Evolutionary conservation across 495 filamentous ascomycete genomes (phyloP).

Genomic region (Evansstolkia leycettana): DNA sequence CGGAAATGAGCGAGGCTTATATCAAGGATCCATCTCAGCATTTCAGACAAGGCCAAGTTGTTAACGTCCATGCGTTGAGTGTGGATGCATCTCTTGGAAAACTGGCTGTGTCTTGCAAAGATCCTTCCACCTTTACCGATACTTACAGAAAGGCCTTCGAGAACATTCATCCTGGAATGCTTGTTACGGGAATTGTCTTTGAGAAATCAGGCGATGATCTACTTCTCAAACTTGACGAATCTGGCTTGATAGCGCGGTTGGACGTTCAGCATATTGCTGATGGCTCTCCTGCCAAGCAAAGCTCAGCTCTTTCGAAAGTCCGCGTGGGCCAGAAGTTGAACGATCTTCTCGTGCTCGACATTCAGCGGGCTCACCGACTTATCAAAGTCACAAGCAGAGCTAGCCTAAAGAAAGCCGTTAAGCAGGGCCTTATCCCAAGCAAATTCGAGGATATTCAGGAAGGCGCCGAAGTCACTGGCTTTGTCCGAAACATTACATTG

Average conservation of each 20-base stretch:
- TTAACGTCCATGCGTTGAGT: conserved; percentile 72
- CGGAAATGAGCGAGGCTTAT: conserved; percentile 95
- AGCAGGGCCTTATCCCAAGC: conserved; percentile 49
- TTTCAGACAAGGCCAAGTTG: conserved; percentile 79
- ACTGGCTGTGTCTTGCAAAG: conserved; percentile 87
- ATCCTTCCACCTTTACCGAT: conserved; percentile 61
- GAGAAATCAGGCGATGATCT: conserved; percentile 76
- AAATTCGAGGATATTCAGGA: conserved; percentile 58
- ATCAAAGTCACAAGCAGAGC: conserved; percentile 71
- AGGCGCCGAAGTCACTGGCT: conserved; percentile 61
- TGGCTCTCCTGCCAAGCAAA: conserved; percentile 61
- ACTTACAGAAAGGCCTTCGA: conserved; percentile 65
- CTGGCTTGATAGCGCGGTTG: conserved; percentile 61
- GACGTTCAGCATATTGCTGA: conserved; percentile 71
- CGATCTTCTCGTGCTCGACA: conserved; percentile 75
- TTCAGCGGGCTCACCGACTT: conserved; percentile 56
- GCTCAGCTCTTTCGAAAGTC: conserved; percentile 61
- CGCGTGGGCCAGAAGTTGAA: conserved; percentile 67
- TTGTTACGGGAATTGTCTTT: conserved; percentile 66
- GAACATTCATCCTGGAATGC: conserved; percentile 52
- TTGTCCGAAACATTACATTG: conserved; percentile 68
- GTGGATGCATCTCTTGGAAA: conserved; percentile 58
- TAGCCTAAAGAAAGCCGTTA: conserved; percentile 62
- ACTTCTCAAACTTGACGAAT: conserved; percentile 59
- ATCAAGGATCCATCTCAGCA: conserved; percentile 82